Evolutionary conservation across 1,139 yeast genomes (phyloP), one percentile per base, ranked within the genome.

Genomic region (Meyerozyma athensensis): DNA sequence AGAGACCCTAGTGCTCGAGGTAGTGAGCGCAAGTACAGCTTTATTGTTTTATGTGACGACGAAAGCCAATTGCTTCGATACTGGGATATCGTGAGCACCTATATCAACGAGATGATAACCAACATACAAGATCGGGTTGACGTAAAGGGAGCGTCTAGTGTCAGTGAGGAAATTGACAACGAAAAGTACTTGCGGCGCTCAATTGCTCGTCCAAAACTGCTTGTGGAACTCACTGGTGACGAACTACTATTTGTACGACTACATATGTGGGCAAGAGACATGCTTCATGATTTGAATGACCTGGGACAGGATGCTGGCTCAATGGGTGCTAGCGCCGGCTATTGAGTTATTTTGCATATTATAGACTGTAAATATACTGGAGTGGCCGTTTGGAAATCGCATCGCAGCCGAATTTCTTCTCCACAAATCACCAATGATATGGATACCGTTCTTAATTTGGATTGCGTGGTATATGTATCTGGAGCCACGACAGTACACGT

Each of bases 1-100:
- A 68, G 68, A 26, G 96, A 86, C 55, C 63, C 69, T 18, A 74
- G 78, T 38, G 90, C 95, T 0, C 68, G 95, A 39, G 95, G 95
- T 1, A 79, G 85, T 5, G 92, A 83, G 49, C 63, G 95, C 39
- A 74, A 85, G 41, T 86, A 84, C 50, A 72, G 86, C 3, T 56
- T 84, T 17, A 71, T 84, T 46, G 77, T 84, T 20, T 68, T 82
- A 3, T 65, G 79, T 14, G 87, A 82, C 47, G 60, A 71, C 34
- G 89, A 80, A 46, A 53, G 65, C 5, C 67, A 63, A 20, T 51
- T 84, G 14, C 56, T 82, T 30, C 60, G 65, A 33, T 70, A 77
- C 43, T 85, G 90, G 86, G 73, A 75, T 38, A 57, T 73, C 30
- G 66, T 83, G 1, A 61, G 66, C 13, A 59, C 68, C 4, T 79